A percentile compares a stretch with the other conserved stretches of the same genome.
Evolutionary conservation across 2,329 filamentous ascomycete species (phyloP).

Genomic region (Stemphylium lycopersici): DNA sequence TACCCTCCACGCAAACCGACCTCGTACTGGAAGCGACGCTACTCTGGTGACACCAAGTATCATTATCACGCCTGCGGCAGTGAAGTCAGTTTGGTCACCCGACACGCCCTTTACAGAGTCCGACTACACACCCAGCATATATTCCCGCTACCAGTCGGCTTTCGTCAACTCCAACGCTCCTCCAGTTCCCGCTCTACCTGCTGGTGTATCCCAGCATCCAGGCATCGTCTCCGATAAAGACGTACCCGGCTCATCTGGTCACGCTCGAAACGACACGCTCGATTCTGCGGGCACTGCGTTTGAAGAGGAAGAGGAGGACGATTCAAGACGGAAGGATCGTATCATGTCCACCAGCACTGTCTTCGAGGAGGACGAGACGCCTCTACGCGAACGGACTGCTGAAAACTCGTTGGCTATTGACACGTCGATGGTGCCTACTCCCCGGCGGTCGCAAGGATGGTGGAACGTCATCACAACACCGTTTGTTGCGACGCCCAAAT

Average conservation of each 20-base stretch:
- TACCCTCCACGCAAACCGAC: slow-evolving; percentile 36
- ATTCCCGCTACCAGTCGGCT: slow-evolving; percentile 61
- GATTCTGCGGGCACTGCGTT: slow-evolving; percentile 49
- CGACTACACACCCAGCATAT: slow-evolving; percentile 64
- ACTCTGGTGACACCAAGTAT: slow-evolving; percentile 57
- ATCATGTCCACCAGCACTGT: slow-evolving; percentile 66
- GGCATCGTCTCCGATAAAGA: background rate
- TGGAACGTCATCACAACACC: slow-evolving; percentile 79
- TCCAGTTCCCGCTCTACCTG: slow-evolving; percentile 53
- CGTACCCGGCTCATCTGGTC: slow-evolving; percentile 13
- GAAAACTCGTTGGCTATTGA: slow-evolving; percentile 47
- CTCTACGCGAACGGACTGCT: slow-evolving; percentile 32
- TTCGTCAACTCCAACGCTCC: slow-evolving; percentile 54
- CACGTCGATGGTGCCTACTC: slow-evolving; percentile 55
- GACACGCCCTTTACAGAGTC: slow-evolving; percentile 63
- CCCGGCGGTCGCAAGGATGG: slow-evolving; percentile 70
- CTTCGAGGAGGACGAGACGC: slow-evolving; percentile 70
- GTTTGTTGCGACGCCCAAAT: slow-evolving; percentile 56
- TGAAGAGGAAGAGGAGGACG: slow-evolving; percentile 61
- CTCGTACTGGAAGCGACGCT: slow-evolving; percentile 48
- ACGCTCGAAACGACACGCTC: slow-evolving; percentile 39
- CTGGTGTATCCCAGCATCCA: slow-evolving; percentile 24
- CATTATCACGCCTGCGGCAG: slow-evolving; percentile 59
- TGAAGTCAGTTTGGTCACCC: slow-evolving; percentile 64
- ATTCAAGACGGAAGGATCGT: slow-evolving; percentile 49